phyloP scores from a whole-genome alignment of 257 asterid genomes.

The Fraxinus americana region DNA sequence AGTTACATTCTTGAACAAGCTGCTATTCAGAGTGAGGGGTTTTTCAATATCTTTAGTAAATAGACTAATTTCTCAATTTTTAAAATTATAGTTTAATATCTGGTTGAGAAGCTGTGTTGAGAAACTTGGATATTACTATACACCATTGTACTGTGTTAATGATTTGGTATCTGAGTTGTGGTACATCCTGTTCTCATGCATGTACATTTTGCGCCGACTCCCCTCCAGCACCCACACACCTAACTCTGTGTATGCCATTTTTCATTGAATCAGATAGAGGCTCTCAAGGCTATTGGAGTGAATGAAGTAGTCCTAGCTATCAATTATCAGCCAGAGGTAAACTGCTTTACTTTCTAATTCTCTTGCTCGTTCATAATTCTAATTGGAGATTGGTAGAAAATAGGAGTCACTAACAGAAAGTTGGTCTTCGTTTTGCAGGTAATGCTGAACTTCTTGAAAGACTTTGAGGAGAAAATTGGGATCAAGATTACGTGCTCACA shows the following conservation, averaged over 20 bases:
- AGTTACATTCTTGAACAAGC: neutral
- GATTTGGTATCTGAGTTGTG: neutral
- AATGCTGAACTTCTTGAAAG: conserved; percentile 96
- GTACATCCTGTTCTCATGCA: conserved; percentile 9
- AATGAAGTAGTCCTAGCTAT: conserved; percentile 95
- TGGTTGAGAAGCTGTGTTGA: neutral
- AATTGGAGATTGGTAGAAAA: neutral
- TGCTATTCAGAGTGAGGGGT: neutral
- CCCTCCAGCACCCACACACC: neutral
- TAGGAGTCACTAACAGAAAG: conserved; percentile 4
- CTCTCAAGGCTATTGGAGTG: conserved; percentile 91
- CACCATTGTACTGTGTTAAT: neutral
- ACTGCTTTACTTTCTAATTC: conserved; percentile 9
- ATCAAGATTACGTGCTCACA: conserved; percentile 92
- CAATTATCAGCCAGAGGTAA: conserved; percentile 96
- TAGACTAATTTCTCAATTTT: neutral
- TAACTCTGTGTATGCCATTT: conserved; percentile 6
- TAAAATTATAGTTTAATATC: neutral
- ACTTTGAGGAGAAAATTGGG: conserved; percentile 83
- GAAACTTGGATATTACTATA: neutral
- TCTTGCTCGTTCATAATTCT: conserved; percentile 10
- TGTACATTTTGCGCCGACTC: too few relatives aligned
- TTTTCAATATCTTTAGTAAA: neutral
- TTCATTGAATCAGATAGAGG: conserved; percentile 71
- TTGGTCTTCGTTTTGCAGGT: conserved; percentile 46